These are phyloP conservation scores for Hyaloscypha finlandica DNA, from an alignment of 495 filamentous ascomycete species.

Conservation along the genomic window DNA sequence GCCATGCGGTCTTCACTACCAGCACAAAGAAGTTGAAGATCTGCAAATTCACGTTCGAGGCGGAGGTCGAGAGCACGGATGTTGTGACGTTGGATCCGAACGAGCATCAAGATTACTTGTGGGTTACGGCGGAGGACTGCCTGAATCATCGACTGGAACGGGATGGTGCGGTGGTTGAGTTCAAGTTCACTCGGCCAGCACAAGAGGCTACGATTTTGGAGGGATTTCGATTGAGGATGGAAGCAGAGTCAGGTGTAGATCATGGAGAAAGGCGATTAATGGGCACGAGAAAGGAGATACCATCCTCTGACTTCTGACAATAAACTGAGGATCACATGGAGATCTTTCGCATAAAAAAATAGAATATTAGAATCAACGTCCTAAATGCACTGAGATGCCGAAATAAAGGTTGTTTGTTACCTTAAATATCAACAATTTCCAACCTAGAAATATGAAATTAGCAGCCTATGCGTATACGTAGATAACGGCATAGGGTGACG, in stretches of 20 bases:
- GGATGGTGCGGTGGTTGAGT: neutral
- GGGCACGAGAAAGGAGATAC: too few relatives aligned
- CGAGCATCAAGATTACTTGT: slow-evolving; percentile 39
- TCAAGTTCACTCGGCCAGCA: neutral
- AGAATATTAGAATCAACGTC: too few relatives aligned
- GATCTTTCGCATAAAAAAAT: too few relatives aligned
- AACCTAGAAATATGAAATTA: too few relatives aligned
- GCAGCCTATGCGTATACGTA: too few relatives aligned
- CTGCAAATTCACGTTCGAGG: slow-evolving; percentile 34
- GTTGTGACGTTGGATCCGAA: slow-evolving; percentile 31
- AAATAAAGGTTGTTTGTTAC: too few relatives aligned
- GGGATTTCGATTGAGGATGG: neutral
- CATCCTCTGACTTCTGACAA: too few relatives aligned
- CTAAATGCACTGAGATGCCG: too few relatives aligned
- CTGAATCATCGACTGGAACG: neutral
- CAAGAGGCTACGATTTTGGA: slow-evolving; percentile 1
- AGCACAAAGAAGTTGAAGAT: neutral
- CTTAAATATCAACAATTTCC: too few relatives aligned
- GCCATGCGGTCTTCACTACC: slow-evolving; percentile 11
- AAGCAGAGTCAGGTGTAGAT: neutral
- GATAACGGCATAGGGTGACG: too few relatives aligned
- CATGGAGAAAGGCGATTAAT: too few relatives aligned
- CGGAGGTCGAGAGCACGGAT: slow-evolving; percentile 30
- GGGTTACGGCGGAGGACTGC: slow-evolving; percentile 36
- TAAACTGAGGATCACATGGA: too few relatives aligned